phyloP scores from a whole-genome alignment of 2,329 filamentous ascomycete genomes.

The Hirsutella minnesotensis region DNA sequence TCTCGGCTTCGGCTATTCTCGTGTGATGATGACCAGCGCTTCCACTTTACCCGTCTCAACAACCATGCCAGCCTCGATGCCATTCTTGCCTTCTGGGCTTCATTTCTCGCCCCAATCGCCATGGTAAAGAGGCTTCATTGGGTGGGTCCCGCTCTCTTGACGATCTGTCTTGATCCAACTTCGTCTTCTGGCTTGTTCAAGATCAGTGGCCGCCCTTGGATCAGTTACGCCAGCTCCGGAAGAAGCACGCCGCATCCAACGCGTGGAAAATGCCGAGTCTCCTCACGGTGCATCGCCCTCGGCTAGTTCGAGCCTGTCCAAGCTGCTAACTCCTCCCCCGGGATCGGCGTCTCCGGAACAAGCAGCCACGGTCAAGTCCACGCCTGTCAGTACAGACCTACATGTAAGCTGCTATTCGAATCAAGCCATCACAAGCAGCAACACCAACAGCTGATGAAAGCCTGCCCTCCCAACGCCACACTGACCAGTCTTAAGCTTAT shows the following conservation, averaged over 20 bases:
- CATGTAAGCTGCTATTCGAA: too few relatives aligned
- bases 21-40: not conserved
- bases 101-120: not conserved
- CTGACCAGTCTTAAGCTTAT: too few relatives aligned
- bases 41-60: not conserved
- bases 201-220: not conserved
- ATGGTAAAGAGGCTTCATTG: not conserved
- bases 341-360: not conserved
- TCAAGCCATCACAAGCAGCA: too few relatives aligned
- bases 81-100: not conserved
- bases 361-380: not conserved
- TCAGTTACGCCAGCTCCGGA: not conserved
- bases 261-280: not conserved
- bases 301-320: not conserved
- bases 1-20: not conserved
- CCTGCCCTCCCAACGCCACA: too few relatives aligned
- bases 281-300: not conserved
- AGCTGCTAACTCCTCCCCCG: not conserved
- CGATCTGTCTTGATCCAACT: not conserved
- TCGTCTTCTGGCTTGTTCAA: not conserved
- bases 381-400: too few relatives aligned
- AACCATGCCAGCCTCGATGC: not conserved
- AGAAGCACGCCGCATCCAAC: not conserved
- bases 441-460: too few relatives aligned
- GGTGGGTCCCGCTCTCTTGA: not conserved